Evolutionary conservation across 2,329 filamentous ascomycete species (phyloP), one percentile per base, ranked within the genome.

Genomic region (Onygenales sp.): DNA sequence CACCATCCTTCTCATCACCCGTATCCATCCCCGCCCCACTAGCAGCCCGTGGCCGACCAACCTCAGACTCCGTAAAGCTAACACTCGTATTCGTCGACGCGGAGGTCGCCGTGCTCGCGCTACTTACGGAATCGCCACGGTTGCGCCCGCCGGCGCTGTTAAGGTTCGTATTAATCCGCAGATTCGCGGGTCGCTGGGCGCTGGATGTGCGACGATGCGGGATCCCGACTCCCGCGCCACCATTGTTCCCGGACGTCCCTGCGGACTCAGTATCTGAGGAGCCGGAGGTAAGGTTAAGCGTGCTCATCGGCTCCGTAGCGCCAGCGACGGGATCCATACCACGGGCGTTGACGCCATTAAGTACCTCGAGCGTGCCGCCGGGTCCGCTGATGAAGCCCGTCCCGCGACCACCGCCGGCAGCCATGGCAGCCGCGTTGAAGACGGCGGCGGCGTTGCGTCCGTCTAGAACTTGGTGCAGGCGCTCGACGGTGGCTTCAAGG

Each of bases 371-470:
- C 3, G 64, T 74, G 27, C 71, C 71, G 46, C 71, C 72, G 6
- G 76, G 71, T 5, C 81, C 76, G 61, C 80, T 83, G 39, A 78
- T 63, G 63, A 82, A 88, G 51, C 86, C 84, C 32, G 92, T 88
- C 47, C 88, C 87, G 47, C 90, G 83, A 0, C 93, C 93, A 31
- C 93, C 91, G 9, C 93, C 93, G 1, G 93, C 93, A 0, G 91
- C 93, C 93, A 97, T 97, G 51, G 93, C 93, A 0, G 92, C 93
- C 0, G 93, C 93, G 60, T 98, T 98, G 76, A 98, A 98, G 0
- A 98, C 91, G 5, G 93, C 93, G 0, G 93, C 93, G 0, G 93
- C 92, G 61, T 97, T 98, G 46, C 92, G 82, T 47, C 89, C 93
- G 67, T 98, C 93, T 3, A 98, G 81, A 0, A 94, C 81, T 33